Evolutionary conservation across 441 rosid genomes (phyloP).

Genomic region (Croton setiger): DNA sequence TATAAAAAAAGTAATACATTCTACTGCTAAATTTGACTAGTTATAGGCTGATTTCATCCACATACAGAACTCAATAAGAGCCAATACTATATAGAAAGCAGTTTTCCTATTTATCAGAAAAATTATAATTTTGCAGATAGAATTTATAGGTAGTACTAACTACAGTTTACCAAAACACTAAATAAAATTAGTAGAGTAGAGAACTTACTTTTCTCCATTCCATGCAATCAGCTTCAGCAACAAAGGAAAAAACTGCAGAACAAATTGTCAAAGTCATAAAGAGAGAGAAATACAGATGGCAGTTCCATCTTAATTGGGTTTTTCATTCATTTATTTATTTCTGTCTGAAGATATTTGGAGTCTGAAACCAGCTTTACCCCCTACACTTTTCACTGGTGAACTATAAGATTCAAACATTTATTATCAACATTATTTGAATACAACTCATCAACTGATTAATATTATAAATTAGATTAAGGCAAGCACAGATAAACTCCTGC

Average conservation of each 20-base stretch:
- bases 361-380: neutral
- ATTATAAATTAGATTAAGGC: neutral
- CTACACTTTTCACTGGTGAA: neutral
- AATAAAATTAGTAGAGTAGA: neutral
- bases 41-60: neutral
- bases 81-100: neutral
- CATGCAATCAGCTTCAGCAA: slow-evolving; percentile 91
- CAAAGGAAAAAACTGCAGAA: slow-evolving; percentile 88
- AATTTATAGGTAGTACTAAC: neutral
- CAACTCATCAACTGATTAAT: neutral
- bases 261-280: slow-evolving; percentile 20
- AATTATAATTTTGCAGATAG: neutral
- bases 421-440: neutral
- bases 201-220: slow-evolving; percentile 87
- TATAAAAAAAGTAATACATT: neutral
- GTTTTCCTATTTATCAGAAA: neutral
- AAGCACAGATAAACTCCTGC: neutral
- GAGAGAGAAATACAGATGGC: slow-evolving; percentile 11
- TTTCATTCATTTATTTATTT: neutral
- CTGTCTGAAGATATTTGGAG: neutral
- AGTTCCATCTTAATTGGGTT: neutral
- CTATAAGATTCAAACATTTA: neutral
- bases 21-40: neutral
- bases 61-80: neutral
- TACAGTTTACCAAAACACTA: neutral